Base-by-base conservation (phyloP, 2,329 filamentous ascomycete genomes). In the Penicillium digitatum region DNA sequence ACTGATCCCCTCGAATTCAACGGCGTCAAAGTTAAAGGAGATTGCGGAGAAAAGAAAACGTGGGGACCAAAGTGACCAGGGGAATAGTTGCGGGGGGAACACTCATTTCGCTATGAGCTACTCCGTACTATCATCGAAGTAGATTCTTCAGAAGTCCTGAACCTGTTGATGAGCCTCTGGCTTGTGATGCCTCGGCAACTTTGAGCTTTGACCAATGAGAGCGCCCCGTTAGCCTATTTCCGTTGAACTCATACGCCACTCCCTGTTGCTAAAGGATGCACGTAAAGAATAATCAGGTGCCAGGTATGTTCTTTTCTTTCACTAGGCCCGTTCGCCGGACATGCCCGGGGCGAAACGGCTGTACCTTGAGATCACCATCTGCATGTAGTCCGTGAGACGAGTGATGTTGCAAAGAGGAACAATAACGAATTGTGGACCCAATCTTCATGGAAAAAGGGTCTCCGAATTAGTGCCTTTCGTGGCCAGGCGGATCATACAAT, bases 141-240 rank as follows among this genome's bases (percentile, higher is more conserved):
- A 35, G 16, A 16, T 26, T 29, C 37, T 26, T 34, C 38, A 39
- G 43, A 29, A 37, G 34, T 10, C 8, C n/a, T n/a, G n/a, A n/a
- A n/a, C n/a, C n/a, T n/a, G n/a, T n/a, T n/a, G n/a, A n/a, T n/a
- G n/a, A n/a, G n/a, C n/a, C n/a, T n/a, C 20, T 8, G 45, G 49
- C 60, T 58, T 58, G 60, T 62, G 60, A 62, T 62, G 52, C 60
- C 60, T 57, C 53, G 60, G 60, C 12, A 62, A 50, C 39, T 62
- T 37, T 22, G 45, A 56, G 39, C 24, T 31, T 47, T 14, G 37
- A 27, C 59, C 55, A 60, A 58, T 58, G 42, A 58, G 18, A 55
- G 22, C 26, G 26, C 43, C 24, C 29, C 22, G 24, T 35, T 18
- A 1, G 34, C 37, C n/a, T 3, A 29, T 20, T 46, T 24, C 11